Evolutionary conservation across 352 stramenopile genomes (phyloP).

Genomic region (Hyaloperonospora brassicae): DNA sequence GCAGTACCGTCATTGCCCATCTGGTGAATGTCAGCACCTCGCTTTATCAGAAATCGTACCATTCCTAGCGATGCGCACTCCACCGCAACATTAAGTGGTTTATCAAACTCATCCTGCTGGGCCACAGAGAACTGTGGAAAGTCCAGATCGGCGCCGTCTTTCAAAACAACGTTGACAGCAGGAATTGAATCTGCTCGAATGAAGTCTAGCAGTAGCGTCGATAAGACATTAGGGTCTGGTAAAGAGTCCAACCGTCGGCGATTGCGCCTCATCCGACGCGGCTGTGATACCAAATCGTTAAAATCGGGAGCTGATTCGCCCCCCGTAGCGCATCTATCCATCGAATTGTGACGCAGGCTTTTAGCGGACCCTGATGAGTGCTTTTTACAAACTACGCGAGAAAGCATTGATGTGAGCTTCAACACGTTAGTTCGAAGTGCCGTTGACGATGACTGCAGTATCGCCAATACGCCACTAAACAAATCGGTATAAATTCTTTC

Average conservation of each 20-base stretch:
- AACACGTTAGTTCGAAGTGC: constrained; percentile 33
- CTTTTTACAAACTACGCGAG: constrained; percentile 44
- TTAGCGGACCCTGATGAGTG: constrained; percentile 17
- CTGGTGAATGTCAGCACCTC: constrained; percentile 61
- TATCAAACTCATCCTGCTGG: constrained; percentile 48
- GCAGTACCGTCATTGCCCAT: constrained; percentile 43
- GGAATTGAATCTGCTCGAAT: constrained; percentile 60
- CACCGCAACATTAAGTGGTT: constrained; percentile 58
- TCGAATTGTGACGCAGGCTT: constrained; percentile 6
- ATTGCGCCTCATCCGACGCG: constrained; percentile 15
- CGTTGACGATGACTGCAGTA: constrained; percentile 39
- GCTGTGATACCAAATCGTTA: constrained; percentile 1
- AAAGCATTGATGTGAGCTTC: constrained; percentile 50
- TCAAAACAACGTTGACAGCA: constrained; percentile 62
- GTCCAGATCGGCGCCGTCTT: constrained; percentile 71
- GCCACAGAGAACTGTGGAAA: constrained; percentile 40
- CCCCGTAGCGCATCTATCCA: constrained; percentile 3
- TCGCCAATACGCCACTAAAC: constrained; percentile 40
- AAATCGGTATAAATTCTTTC: constrained; percentile 51
- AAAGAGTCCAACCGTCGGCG: constrained; percentile 42
- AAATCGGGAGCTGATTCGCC: neutral
- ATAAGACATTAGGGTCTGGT: constrained; percentile 53
- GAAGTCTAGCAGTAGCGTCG: constrained; percentile 62
- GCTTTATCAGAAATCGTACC: constrained; percentile 72
- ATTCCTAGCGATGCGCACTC: constrained; percentile 55